Evolutionary conservation across 2,329 filamentous ascomycete species (phyloP), one percentile per base, ranked within the genome.

Genomic region (Aspergillus pseudoterreus): DNA sequence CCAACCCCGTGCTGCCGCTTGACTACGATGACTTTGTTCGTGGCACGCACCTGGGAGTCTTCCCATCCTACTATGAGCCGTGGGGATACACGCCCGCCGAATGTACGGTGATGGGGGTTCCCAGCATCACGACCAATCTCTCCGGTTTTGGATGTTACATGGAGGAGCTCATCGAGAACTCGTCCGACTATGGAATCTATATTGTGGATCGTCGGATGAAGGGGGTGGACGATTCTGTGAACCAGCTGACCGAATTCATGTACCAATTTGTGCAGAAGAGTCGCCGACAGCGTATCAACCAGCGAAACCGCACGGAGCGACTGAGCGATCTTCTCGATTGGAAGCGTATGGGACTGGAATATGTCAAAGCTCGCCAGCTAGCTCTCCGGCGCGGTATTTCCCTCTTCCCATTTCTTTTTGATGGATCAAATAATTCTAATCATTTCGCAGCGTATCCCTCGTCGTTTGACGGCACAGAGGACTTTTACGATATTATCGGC

Each of bases 271-370:
- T 88, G 56, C 82, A 82, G 68, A 99, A 99, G 84, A 95, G 89
- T 72, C 88, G 91, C 52, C 85, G 94, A 55, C 94, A 99, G 74
- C 89, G 94, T 46, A 99, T 99, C 81, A 99, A 99, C 80, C 94
- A 97, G 77, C 85, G 94, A 45, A 99, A 99, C 75, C 85, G 94
- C 49, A 99, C 94, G 0, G 94, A 99, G 78, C 85, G 94, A 44
- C 78, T 99, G 49, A 95, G 91, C 66, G 94, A 99, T 69, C 79
- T 99, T 54, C 81, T 99, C 38, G 94, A 99, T 75, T 99, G 94
- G 94, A 97, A 97, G 82, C 83, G 94, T 45, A 99, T 99, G 94
- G 94, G 94, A 19, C 87, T 97, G 86, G 94, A 99, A 75, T 99
- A 99, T 68, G 90, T 96, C 75, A 99, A 97, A 79, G 94, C 94